phyloP scores from a whole-genome alignment of 441 rosid genomes.

The Pelargonium australe region DNA sequence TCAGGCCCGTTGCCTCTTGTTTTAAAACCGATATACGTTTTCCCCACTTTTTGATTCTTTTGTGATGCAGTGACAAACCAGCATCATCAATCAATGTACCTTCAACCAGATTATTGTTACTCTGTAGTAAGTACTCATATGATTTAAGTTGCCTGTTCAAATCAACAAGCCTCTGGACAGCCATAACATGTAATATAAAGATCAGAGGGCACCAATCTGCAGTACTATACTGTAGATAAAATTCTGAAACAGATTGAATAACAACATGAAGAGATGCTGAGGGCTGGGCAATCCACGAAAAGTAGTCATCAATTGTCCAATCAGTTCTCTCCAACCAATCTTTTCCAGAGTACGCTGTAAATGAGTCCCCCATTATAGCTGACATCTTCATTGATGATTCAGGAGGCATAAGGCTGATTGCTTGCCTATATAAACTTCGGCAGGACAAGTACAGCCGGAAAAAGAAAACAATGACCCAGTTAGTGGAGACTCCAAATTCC shows the following conservation, averaged over 20 bases:
- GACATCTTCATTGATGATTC: slow-evolving; percentile 49
- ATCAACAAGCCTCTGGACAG: slow-evolving; percentile 85
- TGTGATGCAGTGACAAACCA: slow-evolving; percentile 19
- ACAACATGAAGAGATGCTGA: slow-evolving; percentile 62
- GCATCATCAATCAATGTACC: slow-evolving; percentile 37
- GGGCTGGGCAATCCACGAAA: slow-evolving; percentile 62
- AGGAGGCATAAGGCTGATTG: slow-evolving; percentile 63
- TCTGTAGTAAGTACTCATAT: slow-evolving; percentile 51
- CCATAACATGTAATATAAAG: slow-evolving; percentile 50
- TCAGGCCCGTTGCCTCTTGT: slow-evolving; percentile 68
- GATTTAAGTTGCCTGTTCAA: slow-evolving; percentile 69
- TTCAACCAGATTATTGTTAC: slow-evolving; percentile 33
- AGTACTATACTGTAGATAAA: slow-evolving; percentile 38
- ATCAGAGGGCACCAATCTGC: slow-evolving; percentile 47
- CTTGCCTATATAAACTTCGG: slow-evolving; percentile 70
- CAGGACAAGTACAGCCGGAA: slow-evolving; percentile 64
- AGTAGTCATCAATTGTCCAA: slow-evolving; percentile 64
- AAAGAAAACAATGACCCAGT: slow-evolving; percentile 64
- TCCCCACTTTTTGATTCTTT: slow-evolving; percentile 42
- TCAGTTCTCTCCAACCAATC: slow-evolving; percentile 62
- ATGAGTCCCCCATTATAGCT: slow-evolving; percentile 40
- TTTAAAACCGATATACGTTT: slow-evolving; percentile 42
- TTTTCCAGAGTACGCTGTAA: slow-evolving; percentile 47
- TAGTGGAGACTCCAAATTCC: slow-evolving; percentile 34
- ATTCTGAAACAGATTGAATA: slow-evolving; percentile 44